Evolutionary conservation across 2,329 filamentous ascomycete genomes (phyloP).

Genomic region (Pseudonectria foliicola): DNA sequence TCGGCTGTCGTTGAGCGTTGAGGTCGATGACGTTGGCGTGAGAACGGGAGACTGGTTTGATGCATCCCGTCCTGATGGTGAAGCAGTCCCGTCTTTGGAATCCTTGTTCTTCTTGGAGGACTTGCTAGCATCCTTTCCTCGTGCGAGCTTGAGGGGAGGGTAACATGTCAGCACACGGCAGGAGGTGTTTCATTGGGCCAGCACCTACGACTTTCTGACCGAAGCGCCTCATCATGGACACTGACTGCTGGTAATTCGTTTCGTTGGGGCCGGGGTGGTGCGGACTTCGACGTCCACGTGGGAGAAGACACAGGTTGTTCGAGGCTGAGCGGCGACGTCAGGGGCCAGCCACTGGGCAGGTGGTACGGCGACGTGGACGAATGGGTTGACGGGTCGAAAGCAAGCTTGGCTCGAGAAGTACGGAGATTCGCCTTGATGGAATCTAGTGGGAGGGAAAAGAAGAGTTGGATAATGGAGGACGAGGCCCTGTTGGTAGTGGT

Average conservation of each 20-base stretch:
- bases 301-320: slow-evolving; percentile 14
- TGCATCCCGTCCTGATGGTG: slow-evolving; percentile 57
- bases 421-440: not conserved
- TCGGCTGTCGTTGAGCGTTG: slow-evolving; percentile 75
- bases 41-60: slow-evolving; percentile 53
- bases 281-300: slow-evolving; percentile 20
- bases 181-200: not conserved
- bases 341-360: slow-evolving; percentile 18
- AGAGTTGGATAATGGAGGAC: not conserved
- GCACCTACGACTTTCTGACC: slow-evolving; percentile 89
- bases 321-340: slow-evolving; percentile 26
- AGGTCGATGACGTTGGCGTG: slow-evolving; percentile 85
- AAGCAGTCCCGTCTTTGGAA: slow-evolving; percentile 68
- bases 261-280: slow-evolving; percentile 14
- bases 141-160: slow-evolving; percentile 63
- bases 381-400: slow-evolving; percentile 7
- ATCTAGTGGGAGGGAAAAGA: no score
- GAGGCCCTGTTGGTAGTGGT: slow-evolving; percentile 1
- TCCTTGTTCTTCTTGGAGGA: slow-evolving; percentile 71
- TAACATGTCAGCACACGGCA: slow-evolving; percentile 10
- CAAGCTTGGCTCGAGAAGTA: slow-evolving; percentile 8
- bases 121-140: slow-evolving; percentile 81
- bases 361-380: slow-evolving; percentile 9
- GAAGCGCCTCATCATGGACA: slow-evolving; percentile 85
- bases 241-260: slow-evolving; percentile 9